Percentiles rank a stretch among this genome's conserved stretches.
Evolutionary conservation across 2,329 filamentous ascomycete species (phyloP).

Genomic region (Emydomyces testavorans): DNA sequence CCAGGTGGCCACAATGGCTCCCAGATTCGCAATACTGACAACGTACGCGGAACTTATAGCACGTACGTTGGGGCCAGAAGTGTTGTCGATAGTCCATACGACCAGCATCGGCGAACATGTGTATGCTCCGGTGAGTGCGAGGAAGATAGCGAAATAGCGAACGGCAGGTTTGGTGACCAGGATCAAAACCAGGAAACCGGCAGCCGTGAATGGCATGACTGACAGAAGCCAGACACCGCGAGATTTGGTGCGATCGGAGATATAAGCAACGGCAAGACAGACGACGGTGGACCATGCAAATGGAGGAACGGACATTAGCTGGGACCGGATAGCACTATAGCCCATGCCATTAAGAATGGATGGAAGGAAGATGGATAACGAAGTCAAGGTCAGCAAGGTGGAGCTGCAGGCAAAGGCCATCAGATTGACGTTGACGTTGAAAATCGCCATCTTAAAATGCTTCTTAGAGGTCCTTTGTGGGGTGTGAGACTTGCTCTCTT

Average conservation of each 20-base stretch:
- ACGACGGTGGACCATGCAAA: conserved; percentile 10
- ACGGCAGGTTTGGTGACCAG: conserved; percentile 22
- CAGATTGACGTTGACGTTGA: conserved; percentile 35
- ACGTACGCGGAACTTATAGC: conserved; percentile 48
- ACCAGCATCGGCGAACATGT: conserved; percentile 25
- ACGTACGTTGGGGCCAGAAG: conserved; percentile 40
- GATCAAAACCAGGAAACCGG: conserved; percentile 25
- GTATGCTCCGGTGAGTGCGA: conserved; percentile 31
- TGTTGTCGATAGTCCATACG: conserved; percentile 46
- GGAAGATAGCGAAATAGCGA: conserved; percentile 31
- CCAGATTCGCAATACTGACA: conserved; percentile 44
- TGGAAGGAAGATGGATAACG: conserved; percentile 12
- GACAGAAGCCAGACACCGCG: conserved; percentile 8
- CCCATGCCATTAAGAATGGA: conserved; percentile 11
- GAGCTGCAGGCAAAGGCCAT: conserved; percentile 26
- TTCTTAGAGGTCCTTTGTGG: conserved; percentile 16
- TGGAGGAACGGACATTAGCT: conserved; percentile 11
- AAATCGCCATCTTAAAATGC: conserved; percentile 24
- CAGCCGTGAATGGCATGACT: conserved; percentile 9
- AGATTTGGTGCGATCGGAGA: conserved; percentile 10
- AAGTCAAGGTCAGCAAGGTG: conserved; percentile 6
- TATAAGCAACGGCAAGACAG: conserved; percentile 6
- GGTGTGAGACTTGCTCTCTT: conserved; percentile 4
- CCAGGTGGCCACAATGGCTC: conserved; percentile 11
- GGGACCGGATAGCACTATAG: conserved; percentile 3